Base-by-base conservation (phyloP, 106 monocot genomes). In the Dendrobium nobile region DNA sequence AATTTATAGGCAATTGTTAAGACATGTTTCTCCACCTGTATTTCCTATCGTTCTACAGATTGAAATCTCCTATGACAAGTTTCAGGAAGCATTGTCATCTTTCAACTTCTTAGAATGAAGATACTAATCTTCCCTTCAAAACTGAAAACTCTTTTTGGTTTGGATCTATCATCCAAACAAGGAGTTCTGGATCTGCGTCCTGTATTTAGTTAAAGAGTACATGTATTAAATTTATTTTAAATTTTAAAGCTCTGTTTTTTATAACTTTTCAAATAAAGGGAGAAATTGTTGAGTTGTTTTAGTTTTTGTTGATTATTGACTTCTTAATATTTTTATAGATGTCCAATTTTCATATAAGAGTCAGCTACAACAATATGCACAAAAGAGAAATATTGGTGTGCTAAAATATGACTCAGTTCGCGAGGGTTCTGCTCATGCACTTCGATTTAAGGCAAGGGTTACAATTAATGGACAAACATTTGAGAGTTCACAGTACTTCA, bases 401-500 rank as follows among this genome's bases (percentile, higher is more conserved):
- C 92, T 90, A 4, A 79, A 67, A 26, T 97, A 97, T 79, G 78
- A 67, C 6, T 40, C 48, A 45, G 33, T 84, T 44, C 73, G 80
- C 45, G 81, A 85, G 64, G 93, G 87, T 65, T 45, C 81, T 61
- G 58, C 77, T 80, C 82, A 87, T 74, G 61, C 78, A 18, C 79
- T 31, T 77, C 72, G 51, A 26, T 94, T 88, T 76, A 92, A 89
- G 80, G 90, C 89, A 47, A 82, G 31, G 77, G 96, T 97, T 26
- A 82, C 80, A 48, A 79, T 97, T 84, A 86, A 83, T 85, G 88
- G 85, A 11, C 79, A 87, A 84, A 85, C 77, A 4, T 94, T 92
- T 85, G 82, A 89, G 54, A 85, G 89, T 79, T 48, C 58, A 37
- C 59, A 86, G 26, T 84, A 70, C 48, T 93, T 81, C 78, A 81